Evolutionary conservation across 1,284 basidiomycete species (phyloP).

Genomic region (Athelia sp.): DNA sequence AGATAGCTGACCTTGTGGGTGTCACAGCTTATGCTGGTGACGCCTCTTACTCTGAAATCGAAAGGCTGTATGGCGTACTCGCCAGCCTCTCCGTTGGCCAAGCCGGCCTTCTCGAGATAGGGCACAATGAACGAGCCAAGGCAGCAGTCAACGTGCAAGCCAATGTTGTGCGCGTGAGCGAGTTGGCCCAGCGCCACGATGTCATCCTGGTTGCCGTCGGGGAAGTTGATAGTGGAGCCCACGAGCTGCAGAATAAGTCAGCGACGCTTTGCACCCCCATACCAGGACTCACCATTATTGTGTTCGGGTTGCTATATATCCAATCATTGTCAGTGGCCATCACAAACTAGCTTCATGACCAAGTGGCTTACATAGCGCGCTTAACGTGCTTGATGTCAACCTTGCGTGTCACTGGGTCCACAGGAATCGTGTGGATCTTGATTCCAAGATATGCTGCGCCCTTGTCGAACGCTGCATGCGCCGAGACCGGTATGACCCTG

Average conservation of each 20-base stretch:
- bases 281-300: slow-evolving; percentile 58
- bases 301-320: slow-evolving; percentile 64
- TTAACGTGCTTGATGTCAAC: slow-evolving; percentile 76
- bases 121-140: slow-evolving; percentile 91
- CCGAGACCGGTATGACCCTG: slow-evolving; percentile 82
- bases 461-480: slow-evolving; percentile 96
- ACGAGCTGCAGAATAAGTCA: slow-evolving; percentile 56
- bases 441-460: slow-evolving; percentile 88
- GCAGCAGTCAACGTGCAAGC: slow-evolving; percentile 93
- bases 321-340: background rate
- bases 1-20: slow-evolving; percentile 73
- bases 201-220: slow-evolving; percentile 87
- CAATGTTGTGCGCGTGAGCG: slow-evolving; percentile 74
- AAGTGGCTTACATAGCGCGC: slow-evolving; percentile 73
- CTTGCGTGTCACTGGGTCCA: slow-evolving; percentile 79
- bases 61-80: slow-evolving; percentile 59
- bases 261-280: background rate
- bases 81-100: slow-evolving; percentile 46
- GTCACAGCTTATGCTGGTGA: slow-evolving; percentile 89
- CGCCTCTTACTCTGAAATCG: slow-evolving; percentile 87
- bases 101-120: slow-evolving; percentile 66
- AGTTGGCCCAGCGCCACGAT: slow-evolving; percentile 78
- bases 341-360: slow-evolving; percentile 2
- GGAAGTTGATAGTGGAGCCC: slow-evolving; percentile 90
- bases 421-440: slow-evolving; percentile 86